Conservation (phyloP, 2,329 filamentous ascomycete species). For the Colletotrichum scovillei region DNA sequence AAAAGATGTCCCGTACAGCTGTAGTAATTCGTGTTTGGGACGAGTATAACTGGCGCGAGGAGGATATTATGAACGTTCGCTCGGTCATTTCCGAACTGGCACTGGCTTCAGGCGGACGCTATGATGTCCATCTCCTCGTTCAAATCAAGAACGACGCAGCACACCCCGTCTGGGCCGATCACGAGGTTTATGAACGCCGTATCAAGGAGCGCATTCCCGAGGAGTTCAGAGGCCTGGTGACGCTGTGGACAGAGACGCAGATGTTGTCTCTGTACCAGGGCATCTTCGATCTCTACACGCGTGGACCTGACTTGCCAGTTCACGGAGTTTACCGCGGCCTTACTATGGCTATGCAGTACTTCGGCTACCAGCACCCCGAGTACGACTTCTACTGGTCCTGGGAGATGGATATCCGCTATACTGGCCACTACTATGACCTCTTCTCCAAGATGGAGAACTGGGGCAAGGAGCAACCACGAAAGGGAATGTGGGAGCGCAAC, state of each 20-base stretch:
- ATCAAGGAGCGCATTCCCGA: slow-evolving; percentile 77
- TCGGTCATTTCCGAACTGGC: slow-evolving; percentile 86
- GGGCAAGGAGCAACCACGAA: slow-evolving; percentile 79
- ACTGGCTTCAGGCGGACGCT: slow-evolving; percentile 85
- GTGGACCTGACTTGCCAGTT: slow-evolving; percentile 76
- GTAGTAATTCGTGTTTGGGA: slow-evolving; percentile 87
- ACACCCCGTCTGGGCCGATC: slow-evolving; percentile 82
- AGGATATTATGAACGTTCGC: slow-evolving; percentile 84
- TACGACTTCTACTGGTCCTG: slow-evolving; percentile 95
- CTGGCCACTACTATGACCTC: slow-evolving; percentile 84
- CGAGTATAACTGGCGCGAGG: slow-evolving; percentile 80
- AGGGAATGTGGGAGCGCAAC: slow-evolving; percentile 85
- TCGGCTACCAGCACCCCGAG: slow-evolving; percentile 87
- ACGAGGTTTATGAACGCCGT: slow-evolving; percentile 73
- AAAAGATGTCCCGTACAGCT: slow-evolving; percentile 71
- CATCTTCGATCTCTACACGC: slow-evolving; percentile 79
- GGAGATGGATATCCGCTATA: slow-evolving; percentile 94
- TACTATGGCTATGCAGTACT: slow-evolving; percentile 95
- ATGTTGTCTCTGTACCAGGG: slow-evolving; percentile 93
- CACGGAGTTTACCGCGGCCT: slow-evolving; percentile 94
- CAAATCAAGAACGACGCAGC: slow-evolving; percentile 83
- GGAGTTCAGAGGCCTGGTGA: slow-evolving; percentile 90
- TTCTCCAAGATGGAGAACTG: slow-evolving; percentile 77
- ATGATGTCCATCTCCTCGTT: slow-evolving; percentile 86
- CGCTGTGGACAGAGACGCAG: slow-evolving; percentile 92